Evolutionary conservation across 2,329 filamentous ascomycete genomes (phyloP), one percentile per base, ranked within the genome.

Genomic region (Hymenoscyphus infarciens): DNA sequence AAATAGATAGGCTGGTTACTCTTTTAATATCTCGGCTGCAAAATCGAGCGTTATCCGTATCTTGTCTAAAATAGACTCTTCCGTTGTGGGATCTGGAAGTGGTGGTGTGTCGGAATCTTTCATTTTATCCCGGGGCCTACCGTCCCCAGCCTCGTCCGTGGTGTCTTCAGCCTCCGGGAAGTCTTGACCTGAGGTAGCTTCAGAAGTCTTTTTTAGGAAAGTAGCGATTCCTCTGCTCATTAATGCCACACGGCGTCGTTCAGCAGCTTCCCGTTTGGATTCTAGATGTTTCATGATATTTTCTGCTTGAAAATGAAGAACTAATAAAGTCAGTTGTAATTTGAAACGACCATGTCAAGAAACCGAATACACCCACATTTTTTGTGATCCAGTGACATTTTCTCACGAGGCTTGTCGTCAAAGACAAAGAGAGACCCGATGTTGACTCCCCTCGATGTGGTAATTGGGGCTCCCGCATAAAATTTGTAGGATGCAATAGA

Each of bases 341-440:
- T 31, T 19, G 7, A 56, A 16, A 56, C 33, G 31, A 56, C 13
- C 4, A 13, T 19, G 10, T 8, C 7, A 56, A 27, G 15, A 29
- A 16, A 22, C n/a, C 3, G 31, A 35, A 3, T 19, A 35, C 1
- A 15, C 56, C 13, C 22, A 57, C 60, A 57, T 16, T 55, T 54
- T 27, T 19, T 25, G n/a, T 57, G 57, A 63, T 66, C 57, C 59
- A 63, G 16, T 61, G 64, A 25, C 7, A 89, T 68, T 0, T 81
- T 83, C 56, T 80, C 67, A 19, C 84, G 81, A 0, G 83, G 80
- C 16, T 77, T 77, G 35, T 82, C 79, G 66, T 88, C 85, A 1
- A 86, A 75, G 2, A 88, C 80, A 61, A 83, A 83, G 61, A 84
- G 83, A 13, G 81, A 81, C 15, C 87, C 87, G 59, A 90, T 84